Evolutionary conservation across 371 early-diverging fungal species (phyloP).

Genomic region (Mortierella sp.): DNA sequence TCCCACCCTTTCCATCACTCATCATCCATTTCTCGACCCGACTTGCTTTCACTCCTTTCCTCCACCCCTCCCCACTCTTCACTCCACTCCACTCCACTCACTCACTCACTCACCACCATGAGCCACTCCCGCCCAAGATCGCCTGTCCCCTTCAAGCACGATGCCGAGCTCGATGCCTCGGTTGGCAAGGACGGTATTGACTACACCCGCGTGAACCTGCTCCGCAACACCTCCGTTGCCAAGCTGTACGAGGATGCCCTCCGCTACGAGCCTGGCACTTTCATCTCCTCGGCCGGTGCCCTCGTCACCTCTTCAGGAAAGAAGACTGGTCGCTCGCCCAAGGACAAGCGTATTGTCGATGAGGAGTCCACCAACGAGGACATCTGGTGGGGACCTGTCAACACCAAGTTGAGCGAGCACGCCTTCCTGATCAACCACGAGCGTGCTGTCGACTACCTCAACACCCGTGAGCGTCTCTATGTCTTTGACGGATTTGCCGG

Average conservation of each 20-base stretch:
- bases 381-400: constrained; percentile 98
- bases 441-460: constrained; percentile 95
- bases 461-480: constrained; percentile 93
- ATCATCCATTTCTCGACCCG: no score
- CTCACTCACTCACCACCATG: no score
- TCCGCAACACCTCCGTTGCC: constrained; percentile 81
- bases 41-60: no score
- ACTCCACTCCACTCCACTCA: no score
- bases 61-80: no score
- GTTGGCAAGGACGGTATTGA: constrained; percentile 56
- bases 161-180: constrained; percentile 47
- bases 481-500: constrained; percentile 96
- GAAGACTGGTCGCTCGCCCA: constrained; percentile 90
- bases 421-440: constrained; percentile 96
- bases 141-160: constrained; percentile 41
- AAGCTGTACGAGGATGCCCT: constrained; percentile 96
- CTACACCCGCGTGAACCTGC: constrained; percentile 64
- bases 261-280: constrained; percentile 87
- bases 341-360: constrained; percentile 97
- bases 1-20: no score
- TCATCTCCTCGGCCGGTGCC: constrained; percentile 91
- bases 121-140: no score
- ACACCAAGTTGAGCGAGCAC: constrained; percentile 88
- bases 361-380: constrained; percentile 84
- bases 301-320: constrained; percentile 90